phyloP scores from a whole-genome alignment of 129 eudicot species.

The Flaveria linearis region DNA sequence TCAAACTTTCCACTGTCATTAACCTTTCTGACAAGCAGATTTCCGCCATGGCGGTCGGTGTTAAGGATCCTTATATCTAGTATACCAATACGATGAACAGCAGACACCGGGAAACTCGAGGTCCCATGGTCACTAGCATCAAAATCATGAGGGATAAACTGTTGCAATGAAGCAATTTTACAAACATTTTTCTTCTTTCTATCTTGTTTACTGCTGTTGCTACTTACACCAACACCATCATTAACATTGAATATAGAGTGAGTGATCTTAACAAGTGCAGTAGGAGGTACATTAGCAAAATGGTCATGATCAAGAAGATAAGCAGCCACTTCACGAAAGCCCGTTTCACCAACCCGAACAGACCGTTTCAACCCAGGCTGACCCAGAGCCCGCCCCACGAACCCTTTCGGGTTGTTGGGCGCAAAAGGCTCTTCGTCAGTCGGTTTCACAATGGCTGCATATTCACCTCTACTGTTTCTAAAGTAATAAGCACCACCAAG shows the following conservation, averaged over 20 bases:
- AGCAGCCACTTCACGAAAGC: constrained; percentile 87
- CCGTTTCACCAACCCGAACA: constrained; percentile 92
- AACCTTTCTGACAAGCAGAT: constrained; percentile 71
- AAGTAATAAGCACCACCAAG: constrained; percentile 89
- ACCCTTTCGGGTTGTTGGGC: constrained; percentile 91
- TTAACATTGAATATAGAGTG: constrained; percentile 84
- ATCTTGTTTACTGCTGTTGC: constrained; percentile 33
- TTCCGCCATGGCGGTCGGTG: constrained; percentile 93
- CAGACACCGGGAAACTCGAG: constrained; percentile 79
- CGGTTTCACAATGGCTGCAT: constrained; percentile 89
- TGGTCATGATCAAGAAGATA: constrained; percentile 75
- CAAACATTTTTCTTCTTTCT: constrained; percentile 56
- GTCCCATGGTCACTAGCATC: constrained; percentile 98
- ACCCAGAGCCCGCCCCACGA: constrained; percentile 81
- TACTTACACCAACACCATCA: constrained; percentile 59
- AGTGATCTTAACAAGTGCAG: constrained; percentile 87
- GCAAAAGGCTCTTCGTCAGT: constrained; percentile 95
- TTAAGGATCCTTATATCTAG: constrained; percentile 84
- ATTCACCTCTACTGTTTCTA: constrained; percentile 63
- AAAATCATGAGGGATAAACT: constrained; percentile 81
- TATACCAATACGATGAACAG: constrained; percentile 95
- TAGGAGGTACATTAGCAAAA: constrained; percentile 91
- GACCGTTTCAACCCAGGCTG: constrained; percentile 81
- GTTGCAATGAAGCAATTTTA: constrained; percentile 92
- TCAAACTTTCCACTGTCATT: constrained; percentile 61